These are phyloP conservation scores for Curvularia sp. DNA, from an alignment of 2,329 filamentous ascomycete genomes.

Conservation along the genomic window DNA sequence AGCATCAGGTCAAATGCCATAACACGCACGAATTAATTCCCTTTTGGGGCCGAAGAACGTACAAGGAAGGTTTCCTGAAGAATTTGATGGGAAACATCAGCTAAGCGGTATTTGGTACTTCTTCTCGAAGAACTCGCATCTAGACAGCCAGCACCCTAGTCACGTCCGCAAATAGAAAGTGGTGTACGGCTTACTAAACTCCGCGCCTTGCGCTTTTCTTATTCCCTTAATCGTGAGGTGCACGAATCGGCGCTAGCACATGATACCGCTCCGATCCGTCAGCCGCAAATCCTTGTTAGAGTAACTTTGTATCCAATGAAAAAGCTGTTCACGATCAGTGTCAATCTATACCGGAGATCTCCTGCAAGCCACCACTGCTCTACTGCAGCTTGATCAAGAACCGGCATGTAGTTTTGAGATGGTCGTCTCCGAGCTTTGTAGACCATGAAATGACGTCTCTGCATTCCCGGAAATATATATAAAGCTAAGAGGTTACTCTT, in stretches of 20 bases:
- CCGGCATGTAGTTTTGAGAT: not conserved
- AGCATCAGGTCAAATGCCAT: not conserved
- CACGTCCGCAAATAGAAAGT: not conserved
- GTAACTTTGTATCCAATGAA: not conserved
- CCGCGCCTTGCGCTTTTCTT: slow-evolving; percentile 1
- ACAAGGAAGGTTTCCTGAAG: slow-evolving; percentile 1
- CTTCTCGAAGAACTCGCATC: not conserved
- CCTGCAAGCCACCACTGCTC: slow-evolving; percentile 7
- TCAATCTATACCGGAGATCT: slow-evolving; percentile 3
- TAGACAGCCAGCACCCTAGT: not conserved
- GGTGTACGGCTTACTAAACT: not conserved
- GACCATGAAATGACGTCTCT: not conserved
- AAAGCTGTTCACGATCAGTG: not conserved
- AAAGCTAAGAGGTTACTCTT: not conserved
- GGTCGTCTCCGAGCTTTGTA: not conserved
- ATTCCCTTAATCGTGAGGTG: not conserved
- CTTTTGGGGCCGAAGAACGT: not conserved
- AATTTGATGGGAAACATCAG: not conserved
- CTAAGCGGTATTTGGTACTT: not conserved
- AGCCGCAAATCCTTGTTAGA: slow-evolving; percentile 3
- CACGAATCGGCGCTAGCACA: slow-evolving; percentile 7
- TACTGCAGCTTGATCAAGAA: not conserved
- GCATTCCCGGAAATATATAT: not conserved
- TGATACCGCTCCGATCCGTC: slow-evolving; percentile 2
- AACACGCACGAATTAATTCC: not conserved